A percentile compares a stretch with the other conserved stretches of the same genome.
These are phyloP conservation scores for Alternaria incomplexa DNA, from an alignment of 2,329 filamentous ascomycete genomes.

Conservation along the genomic window DNA sequence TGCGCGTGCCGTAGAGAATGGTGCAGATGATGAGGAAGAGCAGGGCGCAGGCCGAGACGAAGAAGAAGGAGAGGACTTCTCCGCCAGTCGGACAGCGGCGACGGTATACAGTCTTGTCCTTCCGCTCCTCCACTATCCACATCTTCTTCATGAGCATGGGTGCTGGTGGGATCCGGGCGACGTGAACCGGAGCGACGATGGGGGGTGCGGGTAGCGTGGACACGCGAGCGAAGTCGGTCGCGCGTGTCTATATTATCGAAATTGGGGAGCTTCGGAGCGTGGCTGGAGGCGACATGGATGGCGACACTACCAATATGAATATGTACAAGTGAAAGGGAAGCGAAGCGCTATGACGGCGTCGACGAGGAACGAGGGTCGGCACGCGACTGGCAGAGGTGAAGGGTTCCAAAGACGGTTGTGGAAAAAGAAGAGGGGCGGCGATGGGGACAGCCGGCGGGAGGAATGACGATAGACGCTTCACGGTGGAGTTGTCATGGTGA, in stretches of 20 bases:
- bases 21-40: constrained; percentile 41
- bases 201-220: constrained; percentile 14
- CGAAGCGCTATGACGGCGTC: background rate
- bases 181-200: constrained; percentile 12
- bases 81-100: constrained; percentile 31
- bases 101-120: constrained; percentile 36
- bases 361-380: background rate
- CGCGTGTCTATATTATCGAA: constrained; percentile 18
- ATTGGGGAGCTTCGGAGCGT: background rate
- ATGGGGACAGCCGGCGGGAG: background rate
- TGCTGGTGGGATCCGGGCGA: constrained; percentile 14
- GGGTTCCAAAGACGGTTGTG: background rate
- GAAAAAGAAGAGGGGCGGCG: background rate
- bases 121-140: constrained; percentile 31
- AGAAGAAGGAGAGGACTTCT: constrained; percentile 37
- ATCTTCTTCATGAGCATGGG: constrained; percentile 29
- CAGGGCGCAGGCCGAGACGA: constrained; percentile 34
- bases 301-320: background rate
- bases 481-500: background rate
- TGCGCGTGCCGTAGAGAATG: constrained; percentile 44
- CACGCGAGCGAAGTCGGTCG: constrained; percentile 20
- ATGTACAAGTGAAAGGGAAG: constrained; percentile 1
- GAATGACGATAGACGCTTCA: background rate
- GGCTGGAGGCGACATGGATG: constrained; percentile 25
- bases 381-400: background rate